phyloP scores from a whole-genome alignment of 164 flowering plant genomes.

The Vitis labrusca region DNA sequence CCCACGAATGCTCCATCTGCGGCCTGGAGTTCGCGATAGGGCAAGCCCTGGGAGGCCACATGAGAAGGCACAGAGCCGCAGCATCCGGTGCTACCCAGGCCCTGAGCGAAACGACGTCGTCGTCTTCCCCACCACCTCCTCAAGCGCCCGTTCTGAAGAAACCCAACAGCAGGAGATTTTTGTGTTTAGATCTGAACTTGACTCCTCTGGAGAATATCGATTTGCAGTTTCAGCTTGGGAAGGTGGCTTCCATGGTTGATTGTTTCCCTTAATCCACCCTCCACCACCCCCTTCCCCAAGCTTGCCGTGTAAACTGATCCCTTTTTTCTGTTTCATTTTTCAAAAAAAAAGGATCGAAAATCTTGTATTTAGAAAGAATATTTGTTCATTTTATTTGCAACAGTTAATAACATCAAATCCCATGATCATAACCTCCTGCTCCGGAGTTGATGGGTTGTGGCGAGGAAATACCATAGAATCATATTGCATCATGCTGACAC shows the following conservation, averaged over 20 bases:
- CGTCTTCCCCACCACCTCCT: neutral
- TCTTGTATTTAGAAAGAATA: no score
- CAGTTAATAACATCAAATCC: no score
- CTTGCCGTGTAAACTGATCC: no score
- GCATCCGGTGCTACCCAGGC: neutral
- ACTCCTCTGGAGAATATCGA: conserved; percentile 59
- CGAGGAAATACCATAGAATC: no score
- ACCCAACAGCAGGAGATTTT: conserved; percentile 26
- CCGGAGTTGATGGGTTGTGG: no score
- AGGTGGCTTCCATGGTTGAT: conserved; percentile 20
- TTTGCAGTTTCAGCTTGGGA: conserved; percentile 32
- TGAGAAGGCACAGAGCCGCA: conserved; percentile 6
- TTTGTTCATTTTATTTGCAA: no score
- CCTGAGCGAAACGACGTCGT: neutral
- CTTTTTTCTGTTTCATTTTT: no score
- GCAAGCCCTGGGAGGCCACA: conserved; percentile 6
- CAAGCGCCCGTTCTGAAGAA: conserved; percentile 3
- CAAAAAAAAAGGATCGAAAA: no score
- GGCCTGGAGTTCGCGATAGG: conserved; percentile 12
- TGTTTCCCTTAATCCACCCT: conserved; percentile 1
- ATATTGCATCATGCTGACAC: no score
- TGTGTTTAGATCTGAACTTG: conserved; percentile 66
- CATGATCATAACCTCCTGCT: no score
- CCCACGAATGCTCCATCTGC: conserved; percentile 15
- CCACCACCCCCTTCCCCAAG: no score